These are phyloP conservation scores for Actinomortierella ambigua DNA, from an alignment of 371 early-diverging fungal species.

Conservation along the genomic window DNA sequence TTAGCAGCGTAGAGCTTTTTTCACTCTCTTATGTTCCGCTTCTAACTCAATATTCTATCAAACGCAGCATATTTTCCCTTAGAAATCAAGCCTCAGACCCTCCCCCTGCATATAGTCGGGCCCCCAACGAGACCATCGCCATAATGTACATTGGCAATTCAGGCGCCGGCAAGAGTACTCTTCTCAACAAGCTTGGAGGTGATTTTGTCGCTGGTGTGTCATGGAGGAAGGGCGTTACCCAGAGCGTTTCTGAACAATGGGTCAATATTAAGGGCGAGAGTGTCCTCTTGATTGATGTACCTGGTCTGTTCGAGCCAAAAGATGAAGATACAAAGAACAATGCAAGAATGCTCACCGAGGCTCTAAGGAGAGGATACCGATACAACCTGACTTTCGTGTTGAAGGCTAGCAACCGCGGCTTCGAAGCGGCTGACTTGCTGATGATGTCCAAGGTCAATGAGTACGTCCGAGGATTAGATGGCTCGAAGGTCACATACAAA, in stretches of 20 bases:
- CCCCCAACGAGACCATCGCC: no score
- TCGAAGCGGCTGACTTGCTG: slow-evolving; percentile 1
- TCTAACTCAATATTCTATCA: no score
- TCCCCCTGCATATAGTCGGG: no score
- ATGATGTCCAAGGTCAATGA: slow-evolving; percentile 18
- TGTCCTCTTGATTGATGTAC: slow-evolving; percentile 9
- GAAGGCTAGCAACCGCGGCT: slow-evolving; percentile 12
- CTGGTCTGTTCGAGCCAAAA: slow-evolving; percentile 14
- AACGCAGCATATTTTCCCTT: no score
- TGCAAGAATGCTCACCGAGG: slow-evolving; percentile 1
- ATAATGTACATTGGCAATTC: slow-evolving; percentile 1
- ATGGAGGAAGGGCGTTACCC: slow-evolving; percentile 7
- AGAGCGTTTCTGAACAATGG: background rate
- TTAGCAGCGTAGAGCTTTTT: no score
- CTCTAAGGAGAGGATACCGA: slow-evolving; percentile 8
- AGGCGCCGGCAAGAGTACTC: slow-evolving; percentile 6
- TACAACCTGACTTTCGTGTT: slow-evolving; percentile 16
- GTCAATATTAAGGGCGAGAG: background rate
- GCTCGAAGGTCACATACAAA: background rate
- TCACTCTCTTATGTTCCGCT: no score
- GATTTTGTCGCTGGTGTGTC: slow-evolving; percentile 9
- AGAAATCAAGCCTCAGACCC: no score
- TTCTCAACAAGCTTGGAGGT: slow-evolving; percentile 6
- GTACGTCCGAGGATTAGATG: slow-evolving; percentile 5
- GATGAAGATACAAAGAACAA: slow-evolving; percentile 5